phyloP scores from a whole-genome alignment of 345 rosid species.

The rapeseed (Brassica napus) region Da-Ae NC_063437.1:18130501-18131000 shows the following conservation, averaged over 20 bases:
- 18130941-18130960: conserved; percentile 83
- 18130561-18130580: background rate
- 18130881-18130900: conserved; percentile 61
- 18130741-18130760: conserved; percentile 78
- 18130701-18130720: conserved; percentile 91
- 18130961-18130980: conserved; percentile 55
- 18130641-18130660: conserved; percentile 81
- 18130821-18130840: no score
- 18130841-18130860: no score
- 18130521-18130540: conserved; percentile 85
- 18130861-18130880: no score
- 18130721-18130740: conserved; percentile 75
- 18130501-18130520: conserved; percentile 81
- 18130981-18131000: conserved; percentile 18
- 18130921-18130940: conserved; percentile 87
- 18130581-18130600: background rate
- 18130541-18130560: conserved; percentile 56
- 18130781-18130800: conserved; percentile 70
- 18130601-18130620: background rate
- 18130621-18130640: conserved; percentile 52
- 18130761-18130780: conserved; percentile 89
- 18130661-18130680: conserved; percentile 49
- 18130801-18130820: conserved; percentile 81
- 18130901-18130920: conserved; percentile 84
- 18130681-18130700: conserved; percentile 64